Conservation (phyloP, 2,329 filamentous ascomycete species). For the Lecanicillium sp. region DNA sequence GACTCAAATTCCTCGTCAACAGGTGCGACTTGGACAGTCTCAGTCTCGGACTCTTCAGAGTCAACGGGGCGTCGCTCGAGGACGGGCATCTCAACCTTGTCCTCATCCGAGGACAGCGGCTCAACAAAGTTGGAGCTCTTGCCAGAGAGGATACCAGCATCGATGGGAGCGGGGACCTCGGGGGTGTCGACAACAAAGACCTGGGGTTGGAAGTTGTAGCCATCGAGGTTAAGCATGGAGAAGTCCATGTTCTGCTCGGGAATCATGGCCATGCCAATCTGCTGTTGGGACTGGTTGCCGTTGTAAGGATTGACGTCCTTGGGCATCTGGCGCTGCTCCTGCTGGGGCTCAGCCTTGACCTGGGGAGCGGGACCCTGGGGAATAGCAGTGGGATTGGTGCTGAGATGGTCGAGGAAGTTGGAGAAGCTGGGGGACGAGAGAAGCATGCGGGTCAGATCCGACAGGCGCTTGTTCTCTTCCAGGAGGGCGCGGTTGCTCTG, state of each 20-base stretch:
- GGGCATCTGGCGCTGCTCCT: slow-evolving; percentile 42
- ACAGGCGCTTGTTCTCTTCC: slow-evolving; percentile 78
- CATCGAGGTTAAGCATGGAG: slow-evolving; percentile 57
- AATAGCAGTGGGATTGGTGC: slow-evolving; percentile 44
- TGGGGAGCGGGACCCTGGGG: slow-evolving; percentile 25
- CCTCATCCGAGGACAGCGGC: slow-evolving; percentile 35
- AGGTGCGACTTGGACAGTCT: slow-evolving; percentile 17
- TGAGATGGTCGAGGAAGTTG: slow-evolving; percentile 66
- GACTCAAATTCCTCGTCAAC: slow-evolving; percentile 52
- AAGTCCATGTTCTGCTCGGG: slow-evolving; percentile 73
- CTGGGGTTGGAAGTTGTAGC: slow-evolving; percentile 57
- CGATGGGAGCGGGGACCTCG: slow-evolving; percentile 51
- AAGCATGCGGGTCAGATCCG: slow-evolving; percentile 72
- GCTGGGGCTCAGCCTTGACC: slow-evolving; percentile 30
- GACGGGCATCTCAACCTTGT: slow-evolving; percentile 49
- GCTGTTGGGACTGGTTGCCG: slow-evolving; percentile 44
- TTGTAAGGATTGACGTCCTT: slow-evolving; percentile 61
- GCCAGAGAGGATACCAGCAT: slow-evolving; percentile 57
- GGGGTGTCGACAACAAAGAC: slow-evolving; percentile 71
- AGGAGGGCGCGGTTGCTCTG: slow-evolving; percentile 71
- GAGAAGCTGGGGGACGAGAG: slow-evolving; percentile 75
- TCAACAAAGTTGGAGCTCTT: slow-evolving; percentile 54
- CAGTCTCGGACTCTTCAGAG: slow-evolving; percentile 18
- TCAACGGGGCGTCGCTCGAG: slow-evolving; percentile 37
- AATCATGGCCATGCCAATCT: slow-evolving; percentile 75